Evolutionary conservation across 2,329 filamentous ascomycete genomes (phyloP), one percentile per base, ranked within the genome.

Genomic region (Calonectria pseudoturangicola): DNA sequence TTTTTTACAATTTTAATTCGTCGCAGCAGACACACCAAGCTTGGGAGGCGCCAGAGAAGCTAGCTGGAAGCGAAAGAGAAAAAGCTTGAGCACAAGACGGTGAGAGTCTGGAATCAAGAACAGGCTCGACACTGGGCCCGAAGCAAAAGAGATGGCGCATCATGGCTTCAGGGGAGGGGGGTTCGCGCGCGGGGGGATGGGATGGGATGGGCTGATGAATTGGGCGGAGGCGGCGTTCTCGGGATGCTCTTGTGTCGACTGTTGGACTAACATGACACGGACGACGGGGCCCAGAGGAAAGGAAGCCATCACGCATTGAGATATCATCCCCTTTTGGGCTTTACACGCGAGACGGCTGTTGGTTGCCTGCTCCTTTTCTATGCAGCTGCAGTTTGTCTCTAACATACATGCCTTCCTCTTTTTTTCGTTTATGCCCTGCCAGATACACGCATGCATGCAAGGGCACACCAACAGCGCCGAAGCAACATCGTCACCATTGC

Each of bases 391-490:
- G 16, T 4, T 45, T 18, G 18, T n/a, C 21, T 18, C 18, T 45
- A 18, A 5, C 33, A 4, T 1, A 33, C 30, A 18, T 43, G 16
- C 18, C 7, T 9, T 21, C 7, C 10, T 45, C 21, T n/a, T 45
- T n/a, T n/a, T 9, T n/a, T 45, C 43, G 33, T n/a, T n/a, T n/a
- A 45, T 45, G 3, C 43, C 43, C 43, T 45, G 43, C 43, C 16
- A 43, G 41, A 9, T 13, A 36, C 3, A 12, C 12, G 33, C 33
- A 25, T 58, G 30, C 33, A 58, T 58, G 54, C 54, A 58, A 58
- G 54, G 54, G 54, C n/a, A 58, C 30, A 56, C 50, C 51, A 58
- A 25, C 54, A 58, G n/a, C 28, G 54, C 39, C 54, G 18, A 33
- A 15, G 51, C 28, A 18, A 30, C 54, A 58, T 33, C 30, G 36